Percentiles rank a stretch among this genome's conserved stretches.
Evolutionary conservation across 257 asterid genomes (phyloP).

Genomic region (Solanum pinnatisectum): DNA sequence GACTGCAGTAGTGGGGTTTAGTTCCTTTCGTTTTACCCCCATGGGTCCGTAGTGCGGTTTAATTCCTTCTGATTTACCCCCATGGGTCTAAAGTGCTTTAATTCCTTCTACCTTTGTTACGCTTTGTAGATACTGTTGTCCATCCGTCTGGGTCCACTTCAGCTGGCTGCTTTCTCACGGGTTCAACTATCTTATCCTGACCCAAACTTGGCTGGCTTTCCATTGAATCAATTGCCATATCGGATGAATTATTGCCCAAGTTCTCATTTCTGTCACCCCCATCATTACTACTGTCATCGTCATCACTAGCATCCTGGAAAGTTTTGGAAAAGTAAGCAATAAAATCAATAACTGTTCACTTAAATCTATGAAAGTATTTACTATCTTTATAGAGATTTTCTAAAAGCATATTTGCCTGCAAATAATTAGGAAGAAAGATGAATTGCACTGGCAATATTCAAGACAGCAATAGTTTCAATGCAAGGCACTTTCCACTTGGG

Average conservation of each 20-base stretch:
- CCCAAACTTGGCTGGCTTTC: constrained; percentile 5
- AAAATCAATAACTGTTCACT: not conserved
- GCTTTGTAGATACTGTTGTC: constrained; percentile 37
- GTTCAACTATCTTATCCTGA: not conserved
- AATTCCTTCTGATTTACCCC: not conserved
- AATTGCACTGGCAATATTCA: not conserved
- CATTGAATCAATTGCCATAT: constrained; percentile 41
- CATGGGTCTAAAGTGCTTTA: not conserved
- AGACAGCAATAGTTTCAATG: not conserved
- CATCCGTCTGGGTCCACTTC: constrained; percentile 38
- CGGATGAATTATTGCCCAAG: constrained; percentile 13
- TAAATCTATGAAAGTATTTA: not conserved
- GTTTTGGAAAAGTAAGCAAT: not conserved
- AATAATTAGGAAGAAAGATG: not conserved
- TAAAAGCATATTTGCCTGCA: not conserved
- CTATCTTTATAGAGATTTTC: not conserved
- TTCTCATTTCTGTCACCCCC: constrained; percentile 7
- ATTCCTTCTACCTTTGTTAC: constrained; percentile 30
- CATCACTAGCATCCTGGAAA: not conserved
- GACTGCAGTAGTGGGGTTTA: not conserved
- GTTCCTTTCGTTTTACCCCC: not conserved
- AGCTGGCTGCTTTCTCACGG: constrained; percentile 5
- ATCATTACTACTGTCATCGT: constrained; percentile 18
- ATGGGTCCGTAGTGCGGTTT: not conserved
- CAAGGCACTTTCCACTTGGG: not conserved